Conservation (phyloP, 2,329 filamentous ascomycete species). For the Trichophyton rubrum region DNA sequence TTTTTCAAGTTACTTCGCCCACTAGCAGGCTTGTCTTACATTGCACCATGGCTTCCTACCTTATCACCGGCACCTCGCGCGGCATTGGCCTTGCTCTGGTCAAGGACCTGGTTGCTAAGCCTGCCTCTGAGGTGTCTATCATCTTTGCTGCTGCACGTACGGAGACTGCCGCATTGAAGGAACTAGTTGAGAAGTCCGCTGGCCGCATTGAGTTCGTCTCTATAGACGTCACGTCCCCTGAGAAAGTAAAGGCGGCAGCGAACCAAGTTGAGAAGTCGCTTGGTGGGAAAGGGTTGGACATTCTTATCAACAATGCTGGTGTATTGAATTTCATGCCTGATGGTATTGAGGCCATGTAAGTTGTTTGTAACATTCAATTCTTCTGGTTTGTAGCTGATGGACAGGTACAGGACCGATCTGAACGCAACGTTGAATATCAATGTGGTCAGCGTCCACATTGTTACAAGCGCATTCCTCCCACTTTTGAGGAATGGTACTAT, state of each 20-base stretch:
- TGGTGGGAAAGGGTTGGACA: slow-evolving; percentile 25
- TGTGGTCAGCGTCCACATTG: slow-evolving; percentile 26
- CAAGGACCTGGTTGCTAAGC: slow-evolving; percentile 19
- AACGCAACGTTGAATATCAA: slow-evolving; percentile 28
- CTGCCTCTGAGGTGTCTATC: slow-evolving; percentile 22
- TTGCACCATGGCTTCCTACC: slow-evolving; percentile 22
- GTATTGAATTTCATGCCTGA: slow-evolving; percentile 13
- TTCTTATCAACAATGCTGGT: slow-evolving; percentile 23
- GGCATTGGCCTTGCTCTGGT: slow-evolving; percentile 25
- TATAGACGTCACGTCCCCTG: slow-evolving; percentile 26
- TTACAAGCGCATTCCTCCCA: slow-evolving; percentile 27
- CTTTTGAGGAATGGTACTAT: slow-evolving; percentile 22
- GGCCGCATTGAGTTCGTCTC: slow-evolving; percentile 25
- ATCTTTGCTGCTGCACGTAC: slow-evolving; percentile 31
- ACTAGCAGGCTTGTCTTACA: background rate
- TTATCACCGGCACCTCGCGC: slow-evolving; percentile 26
- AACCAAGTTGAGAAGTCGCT: slow-evolving; percentile 23
- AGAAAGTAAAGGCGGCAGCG: slow-evolving; percentile 25
- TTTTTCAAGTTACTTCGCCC: too few relatives aligned
- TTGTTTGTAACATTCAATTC: background rate
- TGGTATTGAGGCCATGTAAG: slow-evolving; percentile 13
- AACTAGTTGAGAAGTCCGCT: slow-evolving; percentile 21
- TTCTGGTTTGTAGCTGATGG: background rate
- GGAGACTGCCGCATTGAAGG: slow-evolving; percentile 18
- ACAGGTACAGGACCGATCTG: slow-evolving; percentile 14